Evolutionary conservation across 108 stramenopile species (phyloP).

Genomic region (Stephanodiscus triporus): DNA sequence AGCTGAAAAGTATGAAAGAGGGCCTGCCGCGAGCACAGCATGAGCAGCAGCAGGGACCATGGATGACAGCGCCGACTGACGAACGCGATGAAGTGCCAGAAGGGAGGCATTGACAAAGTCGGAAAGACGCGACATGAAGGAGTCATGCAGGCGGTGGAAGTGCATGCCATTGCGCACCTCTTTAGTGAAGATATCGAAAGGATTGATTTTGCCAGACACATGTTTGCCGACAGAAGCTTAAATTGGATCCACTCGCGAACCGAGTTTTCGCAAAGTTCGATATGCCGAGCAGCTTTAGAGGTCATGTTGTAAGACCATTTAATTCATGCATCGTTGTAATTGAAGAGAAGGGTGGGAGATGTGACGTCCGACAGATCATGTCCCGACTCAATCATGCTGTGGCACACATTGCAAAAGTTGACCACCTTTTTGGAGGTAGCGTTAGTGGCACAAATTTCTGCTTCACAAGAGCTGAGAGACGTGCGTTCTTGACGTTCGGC

Average conservation of each 20-base stretch:
- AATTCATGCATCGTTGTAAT: constrained; percentile 28
- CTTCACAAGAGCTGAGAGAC: constrained; percentile 16
- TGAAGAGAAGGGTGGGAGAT: neutral
- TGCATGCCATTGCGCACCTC: neutral
- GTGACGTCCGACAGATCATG: neutral
- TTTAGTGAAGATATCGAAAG: constrained; percentile 10
- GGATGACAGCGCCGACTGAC: too few species aligned
- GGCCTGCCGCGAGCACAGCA: too few species aligned
- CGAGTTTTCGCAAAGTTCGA: constrained; percentile 12
- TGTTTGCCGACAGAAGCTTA: neutral
- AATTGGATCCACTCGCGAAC: neutral
- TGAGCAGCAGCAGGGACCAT: too few species aligned
- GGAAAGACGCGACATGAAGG: neutral
- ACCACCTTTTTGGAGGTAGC: constrained; percentile 12
- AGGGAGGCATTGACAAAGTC: too few species aligned
- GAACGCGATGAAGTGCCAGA: too few species aligned
- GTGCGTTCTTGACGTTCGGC: constrained; percentile 13
- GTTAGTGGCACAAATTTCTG: constrained; percentile 21
- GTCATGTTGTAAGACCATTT: constrained; percentile 10
- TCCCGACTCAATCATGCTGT: neutral
- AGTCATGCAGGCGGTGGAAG: neutral
- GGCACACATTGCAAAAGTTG: neutral
- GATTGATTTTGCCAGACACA: constrained; percentile 19
- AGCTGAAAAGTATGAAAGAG: too few species aligned
- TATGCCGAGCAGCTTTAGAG: constrained; percentile 15